Base-by-base conservation (phyloP, 2,329 filamentous ascomycete genomes). In the Seiridium unicorne region DNA sequence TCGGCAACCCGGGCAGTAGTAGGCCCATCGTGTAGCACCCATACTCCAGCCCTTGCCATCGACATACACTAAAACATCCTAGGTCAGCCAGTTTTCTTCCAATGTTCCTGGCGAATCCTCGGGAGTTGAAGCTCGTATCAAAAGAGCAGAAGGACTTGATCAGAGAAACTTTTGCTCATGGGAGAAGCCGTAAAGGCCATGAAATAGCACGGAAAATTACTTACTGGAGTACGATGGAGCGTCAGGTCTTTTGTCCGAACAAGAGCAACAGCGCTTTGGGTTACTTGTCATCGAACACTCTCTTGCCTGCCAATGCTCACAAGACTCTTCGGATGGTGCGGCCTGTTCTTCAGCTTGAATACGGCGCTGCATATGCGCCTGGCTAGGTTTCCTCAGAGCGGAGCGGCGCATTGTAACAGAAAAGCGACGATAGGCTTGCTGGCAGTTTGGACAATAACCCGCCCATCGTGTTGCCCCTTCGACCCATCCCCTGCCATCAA, bases 1-100 rank as follows among this genome's bases (percentile, higher is more conserved):
- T 53, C 49, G 49, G 38, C 64, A 66, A 26, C 7, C 53, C 6
- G 61, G 61, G n/a, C 64, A 64, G n/a, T 66, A 64, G 46, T 61
- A 61, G 6, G 60, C 54, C 64, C 64, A 66, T 32, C 61, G 62
- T 44, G 35, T 40, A n/a, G 63, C 64, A 26, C 42, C 57, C 42
- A 62, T 51, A 5, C 63, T 55, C 60, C 61, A 66, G 7, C 63
- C 63, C 11, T 59, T 36, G 4, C 62, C 60, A 42, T 62, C 61
- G 10, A 62, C 61, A 55, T 62, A 64, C 60, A 26, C 18, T 26
- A 26, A 26, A 26, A 26, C 18, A 26, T 26, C 18, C 18, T 2
- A 26, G 18, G 18, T 26, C 18, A 26, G 18, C 18, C 18, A 26
- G 18, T 26, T 26, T 26, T 26, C 18, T 26, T 26, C 18, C 18